Conservation (phyloP, 352 stramenopile species). For the Nannochloropsis limnetica region DNA sequence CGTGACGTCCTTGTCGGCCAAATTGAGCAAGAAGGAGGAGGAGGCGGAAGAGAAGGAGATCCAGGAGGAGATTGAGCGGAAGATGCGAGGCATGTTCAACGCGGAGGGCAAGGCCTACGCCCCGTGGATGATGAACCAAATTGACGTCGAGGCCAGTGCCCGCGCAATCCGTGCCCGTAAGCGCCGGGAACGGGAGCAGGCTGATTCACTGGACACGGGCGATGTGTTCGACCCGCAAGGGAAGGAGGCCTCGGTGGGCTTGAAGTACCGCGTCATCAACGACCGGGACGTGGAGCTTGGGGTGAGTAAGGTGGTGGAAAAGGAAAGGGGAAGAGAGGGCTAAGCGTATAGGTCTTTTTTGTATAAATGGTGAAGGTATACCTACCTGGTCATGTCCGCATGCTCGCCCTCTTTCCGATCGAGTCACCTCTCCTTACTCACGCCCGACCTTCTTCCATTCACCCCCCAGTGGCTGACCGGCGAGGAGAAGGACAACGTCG, state of each 20-base stretch:
- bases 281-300: not conserved
- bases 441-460: not conserved
- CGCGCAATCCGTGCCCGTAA: not conserved
- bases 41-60: not conserved
- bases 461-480: not conserved
- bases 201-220: not conserved
- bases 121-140: slow-evolving; percentile 35
- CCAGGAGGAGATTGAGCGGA: slow-evolving; percentile 21
- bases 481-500: not conserved
- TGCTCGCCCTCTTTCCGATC: not conserved
- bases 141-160: slow-evolving; percentile 17
- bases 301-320: not conserved
- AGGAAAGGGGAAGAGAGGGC: too few relatives aligned
- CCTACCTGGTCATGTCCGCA: not conserved
- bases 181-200: not conserved
- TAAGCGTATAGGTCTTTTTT: too few relatives aligned
- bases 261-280: slow-evolving; percentile 21
- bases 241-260: slow-evolving; percentile 25
- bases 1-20: not conserved
- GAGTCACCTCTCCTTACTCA: too few relatives aligned
- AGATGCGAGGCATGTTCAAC: slow-evolving; percentile 36
- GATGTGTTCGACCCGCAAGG: slow-evolving; percentile 12
- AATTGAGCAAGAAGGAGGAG: slow-evolving; percentile 12
- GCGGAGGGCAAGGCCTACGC: slow-evolving; percentile 35
- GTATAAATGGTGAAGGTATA: not conserved